Base-by-base conservation (phyloP, 2,329 filamentous ascomycete genomes). In the Elsinoe arachidis region DNA sequence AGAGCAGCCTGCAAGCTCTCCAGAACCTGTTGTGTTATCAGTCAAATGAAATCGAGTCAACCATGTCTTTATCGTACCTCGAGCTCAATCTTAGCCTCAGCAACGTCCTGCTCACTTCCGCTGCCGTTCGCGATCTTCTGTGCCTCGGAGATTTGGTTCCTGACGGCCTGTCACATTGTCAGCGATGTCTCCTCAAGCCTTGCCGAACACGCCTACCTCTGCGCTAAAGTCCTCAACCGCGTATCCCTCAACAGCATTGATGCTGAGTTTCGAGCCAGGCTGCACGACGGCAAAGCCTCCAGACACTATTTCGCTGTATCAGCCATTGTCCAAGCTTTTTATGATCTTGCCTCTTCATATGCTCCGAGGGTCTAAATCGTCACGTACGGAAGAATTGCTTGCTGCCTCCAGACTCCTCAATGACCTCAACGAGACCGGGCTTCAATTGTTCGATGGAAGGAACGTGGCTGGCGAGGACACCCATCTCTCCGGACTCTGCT, bases 371-470 rank as follows among this genome's bases (percentile, higher is more conserved):
- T 52, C 11, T 46, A 19, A 4, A 5, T 30, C 57, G 55, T 52
- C 44, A 85, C 90, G 68, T 88, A 96, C 91, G 83, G 87, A 99
- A 99, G 81, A 93, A 99, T 78, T 95, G 89, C 85, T 99, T 99
- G 87, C 74, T 86, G 65, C 80, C 80, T 71, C 90, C 88, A 71
- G 78, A 83, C 83, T 99, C 93, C 81, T 97, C 92, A 66, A 97
- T 84, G 71, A 99, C 82, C 81, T 97, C 92, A 66, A 99, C 82
- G 66, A 97, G 78, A 70, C 93, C 93, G 61, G 93, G 91, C 84
- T 95, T 96, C 76, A 99, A 82, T 82, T 99, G 93, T 82, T 99
- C 93, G 72, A 99, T 97, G 62, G 91, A 90, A 64, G 93, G 91
- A 69, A 99, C 93, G 84, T 99, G 93, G 82, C 93, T 95, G 74